phyloP scores from a whole-genome alignment of 768 basidiomycete genomes.

The Termitomyces sp. region DNA sequence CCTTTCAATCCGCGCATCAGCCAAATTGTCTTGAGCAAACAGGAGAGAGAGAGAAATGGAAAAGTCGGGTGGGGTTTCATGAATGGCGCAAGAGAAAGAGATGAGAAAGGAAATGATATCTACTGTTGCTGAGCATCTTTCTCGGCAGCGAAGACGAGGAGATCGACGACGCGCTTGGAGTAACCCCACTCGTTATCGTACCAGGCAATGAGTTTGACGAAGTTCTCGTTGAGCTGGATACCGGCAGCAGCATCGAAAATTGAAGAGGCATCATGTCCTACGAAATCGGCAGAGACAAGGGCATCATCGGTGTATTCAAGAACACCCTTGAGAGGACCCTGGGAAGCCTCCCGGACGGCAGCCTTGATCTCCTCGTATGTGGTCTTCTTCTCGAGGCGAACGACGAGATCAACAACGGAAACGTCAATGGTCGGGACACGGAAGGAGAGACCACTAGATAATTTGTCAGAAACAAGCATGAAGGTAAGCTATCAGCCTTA shows the following conservation, averaged over 20 bases:
- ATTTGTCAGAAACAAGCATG: not conserved
- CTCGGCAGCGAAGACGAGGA: constrained; percentile 75
- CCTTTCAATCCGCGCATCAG: constrained; percentile 11
- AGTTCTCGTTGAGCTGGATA: constrained; percentile 86
- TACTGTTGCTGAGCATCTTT: constrained; percentile 45
- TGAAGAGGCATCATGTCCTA: constrained; percentile 72
- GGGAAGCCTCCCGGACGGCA: constrained; percentile 73
- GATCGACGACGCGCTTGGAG: constrained; percentile 88
- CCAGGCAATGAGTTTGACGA: constrained; percentile 96
- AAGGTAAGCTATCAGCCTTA: constrained; percentile 28
- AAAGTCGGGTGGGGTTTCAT: not conserved
- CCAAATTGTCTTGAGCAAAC: constrained; percentile 2
- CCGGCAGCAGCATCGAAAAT: constrained; percentile 95
- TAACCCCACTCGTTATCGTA: constrained; percentile 96
- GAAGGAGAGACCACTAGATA: constrained; percentile 82
- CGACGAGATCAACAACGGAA: constrained; percentile 97
- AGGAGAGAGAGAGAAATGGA: constrained; percentile 2
- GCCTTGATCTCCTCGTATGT: constrained; percentile 90
- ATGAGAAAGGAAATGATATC: constrained; percentile 7
- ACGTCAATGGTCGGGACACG: constrained; percentile 96
- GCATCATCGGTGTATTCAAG: constrained; percentile 90
- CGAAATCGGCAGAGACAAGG: constrained; percentile 92
- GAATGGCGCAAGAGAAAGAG: not conserved
- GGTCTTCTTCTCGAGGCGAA: constrained; percentile 81
- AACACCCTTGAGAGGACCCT: constrained; percentile 66